Percentiles rank a stretch among this genome's conserved stretches.
These are phyloP conservation scores for Meredithiella fracta DNA, from an alignment of 2,329 filamentous ascomycete genomes.

Conservation along the genomic window DNA sequence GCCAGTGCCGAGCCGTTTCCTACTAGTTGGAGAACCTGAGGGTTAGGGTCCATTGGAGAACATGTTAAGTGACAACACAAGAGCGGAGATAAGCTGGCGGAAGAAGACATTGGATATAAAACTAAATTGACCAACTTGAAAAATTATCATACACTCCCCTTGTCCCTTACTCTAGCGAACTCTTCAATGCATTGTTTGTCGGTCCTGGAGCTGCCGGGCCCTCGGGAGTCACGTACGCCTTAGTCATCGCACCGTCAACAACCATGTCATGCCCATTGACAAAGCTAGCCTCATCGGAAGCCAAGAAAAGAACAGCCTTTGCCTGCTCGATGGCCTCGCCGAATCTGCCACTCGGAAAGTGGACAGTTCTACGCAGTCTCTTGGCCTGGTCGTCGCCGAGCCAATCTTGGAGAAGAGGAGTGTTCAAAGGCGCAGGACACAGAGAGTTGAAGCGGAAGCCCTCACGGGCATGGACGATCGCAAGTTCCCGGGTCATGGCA, in stretches of 20 bases:
- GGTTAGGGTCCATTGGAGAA: not conserved
- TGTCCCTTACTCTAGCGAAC: not conserved
- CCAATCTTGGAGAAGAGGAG: slow-evolving; percentile 62
- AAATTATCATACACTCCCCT: too few species aligned
- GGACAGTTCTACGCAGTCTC: slow-evolving; percentile 53
- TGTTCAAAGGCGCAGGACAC: slow-evolving; percentile 84
- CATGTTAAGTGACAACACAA: not conserved
- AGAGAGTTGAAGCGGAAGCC: slow-evolving; percentile 79
- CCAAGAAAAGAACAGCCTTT: slow-evolving; percentile 56
- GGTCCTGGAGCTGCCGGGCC: slow-evolving; percentile 28
- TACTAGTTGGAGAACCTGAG: not conserved
- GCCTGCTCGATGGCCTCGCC: slow-evolving; percentile 67
- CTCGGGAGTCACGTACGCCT: slow-evolving; percentile 24
- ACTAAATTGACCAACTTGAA: too few species aligned
- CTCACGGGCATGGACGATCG: slow-evolving; percentile 82
- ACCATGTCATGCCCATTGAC: slow-evolving; percentile 57
- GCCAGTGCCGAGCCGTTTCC: not conserved
- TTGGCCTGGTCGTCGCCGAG: slow-evolving; percentile 56
- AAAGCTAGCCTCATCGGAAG: slow-evolving; percentile 59
- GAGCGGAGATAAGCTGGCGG: not conserved
- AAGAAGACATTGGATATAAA: too few species aligned
- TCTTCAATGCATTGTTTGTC: slow-evolving; percentile 41
- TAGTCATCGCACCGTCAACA: slow-evolving; percentile 56
- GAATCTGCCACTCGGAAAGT: slow-evolving; percentile 60
- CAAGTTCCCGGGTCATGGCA: slow-evolving; percentile 75